Percentiles rank a stretch among this genome's conserved stretches.
Evolutionary conservation across 108 stramenopile species (phyloP).

Genomic region (Epithemia pelagica): DNA sequence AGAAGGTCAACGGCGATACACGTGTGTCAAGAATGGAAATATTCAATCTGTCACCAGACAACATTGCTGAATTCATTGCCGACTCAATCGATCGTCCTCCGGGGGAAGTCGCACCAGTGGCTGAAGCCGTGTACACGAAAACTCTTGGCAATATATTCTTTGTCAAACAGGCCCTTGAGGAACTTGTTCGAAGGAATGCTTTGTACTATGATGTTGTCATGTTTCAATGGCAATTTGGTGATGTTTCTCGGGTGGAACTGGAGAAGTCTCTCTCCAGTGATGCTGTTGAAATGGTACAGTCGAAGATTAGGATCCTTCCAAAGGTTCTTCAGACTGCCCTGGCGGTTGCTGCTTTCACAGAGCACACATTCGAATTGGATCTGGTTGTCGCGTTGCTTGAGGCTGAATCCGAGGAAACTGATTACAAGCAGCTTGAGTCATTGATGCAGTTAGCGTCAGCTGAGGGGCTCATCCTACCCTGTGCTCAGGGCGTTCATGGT

Average conservation of each 20-base stretch:
- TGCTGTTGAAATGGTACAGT: slow-evolving; percentile 22
- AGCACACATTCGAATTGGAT: slow-evolving; percentile 12
- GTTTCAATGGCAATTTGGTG: slow-evolving; percentile 22
- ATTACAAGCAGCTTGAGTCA: not conserved
- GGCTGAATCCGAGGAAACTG: not conserved
- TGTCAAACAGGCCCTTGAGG: slow-evolving; percentile 28
- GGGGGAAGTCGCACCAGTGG: slow-evolving; percentile 10
- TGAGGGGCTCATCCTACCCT: not conserved
- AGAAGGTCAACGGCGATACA: not conserved
- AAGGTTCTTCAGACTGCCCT: slow-evolving; percentile 10
- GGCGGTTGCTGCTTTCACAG: slow-evolving; percentile 17
- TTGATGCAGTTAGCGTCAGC: not conserved
- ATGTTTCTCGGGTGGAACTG: slow-evolving; percentile 19
- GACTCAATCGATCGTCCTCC: slow-evolving; percentile 5
- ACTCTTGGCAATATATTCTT: slow-evolving; percentile 19
- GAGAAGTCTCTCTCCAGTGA: slow-evolving; percentile 15
- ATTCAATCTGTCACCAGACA: not conserved
- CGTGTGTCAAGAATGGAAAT: not conserved
- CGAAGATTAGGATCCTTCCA: slow-evolving; percentile 11
- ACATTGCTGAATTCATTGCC: not conserved
- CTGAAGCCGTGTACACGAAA: slow-evolving; percentile 21
- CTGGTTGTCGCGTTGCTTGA: slow-evolving; percentile 7
- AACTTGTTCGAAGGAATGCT: slow-evolving; percentile 25
- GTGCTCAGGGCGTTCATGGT: no score
- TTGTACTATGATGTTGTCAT: slow-evolving; percentile 23